These are phyloP conservation scores for Backusella sp. DNA, from an alignment of 192 early-diverging fungal genomes.

Conservation along the genomic window DNA sequence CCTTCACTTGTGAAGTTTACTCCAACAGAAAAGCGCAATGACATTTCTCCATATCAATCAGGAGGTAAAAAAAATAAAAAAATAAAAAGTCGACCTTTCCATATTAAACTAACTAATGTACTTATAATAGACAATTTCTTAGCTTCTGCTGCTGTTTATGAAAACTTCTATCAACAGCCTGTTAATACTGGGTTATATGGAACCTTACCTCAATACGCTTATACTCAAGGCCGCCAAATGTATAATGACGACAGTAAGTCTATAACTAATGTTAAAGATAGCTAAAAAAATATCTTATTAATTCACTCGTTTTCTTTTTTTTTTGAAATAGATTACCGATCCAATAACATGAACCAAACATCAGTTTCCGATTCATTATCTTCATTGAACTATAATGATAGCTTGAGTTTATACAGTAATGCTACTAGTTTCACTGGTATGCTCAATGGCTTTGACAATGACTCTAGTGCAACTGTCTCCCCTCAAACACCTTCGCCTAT, in stretches of 20 bases:
- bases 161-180: constrained; percentile 4
- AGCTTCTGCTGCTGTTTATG: not conserved
- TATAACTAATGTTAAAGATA: not conserved
- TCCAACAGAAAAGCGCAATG: constrained; percentile 3
- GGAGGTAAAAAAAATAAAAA: not conserved
- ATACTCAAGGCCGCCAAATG: not conserved
- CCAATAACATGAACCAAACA: not conserved
- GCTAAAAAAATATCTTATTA: not conserved
- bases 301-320: not conserved
- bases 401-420: not conserved
- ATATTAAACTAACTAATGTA: not conserved
- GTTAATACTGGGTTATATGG: not conserved
- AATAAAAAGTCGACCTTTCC: not conserved
- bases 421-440: not conserved
- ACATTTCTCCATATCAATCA: not conserved
- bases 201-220: not conserved
- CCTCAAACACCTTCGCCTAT: not conserved
- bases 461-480: not conserved
- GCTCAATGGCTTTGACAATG: not conserved
- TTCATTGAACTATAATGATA: not conserved
- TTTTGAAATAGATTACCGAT: not conserved
- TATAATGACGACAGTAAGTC: constrained; percentile 14
- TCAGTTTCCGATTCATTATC: not conserved
- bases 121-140: constrained; percentile 10
- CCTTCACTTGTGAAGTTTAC: not conserved